Conservation (phyloP, 2,329 filamentous ascomycete genomes). For the Neonectria faginata region DNA sequence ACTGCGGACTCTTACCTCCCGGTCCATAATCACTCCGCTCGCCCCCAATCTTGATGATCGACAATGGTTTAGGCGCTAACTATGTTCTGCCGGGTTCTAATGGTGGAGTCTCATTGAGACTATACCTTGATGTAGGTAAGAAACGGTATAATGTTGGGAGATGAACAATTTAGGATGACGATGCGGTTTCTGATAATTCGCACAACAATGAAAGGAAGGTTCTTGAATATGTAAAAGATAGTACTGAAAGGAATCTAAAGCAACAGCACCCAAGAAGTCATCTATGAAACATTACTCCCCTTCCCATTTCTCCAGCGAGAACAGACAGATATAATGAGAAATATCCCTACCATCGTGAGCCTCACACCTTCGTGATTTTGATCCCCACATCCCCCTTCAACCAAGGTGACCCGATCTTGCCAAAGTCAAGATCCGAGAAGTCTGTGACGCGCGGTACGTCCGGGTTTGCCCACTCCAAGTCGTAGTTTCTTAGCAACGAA, state of each 20-base stretch:
- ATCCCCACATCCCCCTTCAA: conserved; percentile 22
- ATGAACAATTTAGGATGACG: background rate
- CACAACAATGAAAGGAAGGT: background rate
- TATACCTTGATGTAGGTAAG: background rate
- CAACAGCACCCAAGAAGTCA: background rate
- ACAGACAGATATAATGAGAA: background rate
- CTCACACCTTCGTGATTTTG: conserved; percentile 12
- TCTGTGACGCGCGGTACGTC: conserved; percentile 13
- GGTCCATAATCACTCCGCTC: background rate
- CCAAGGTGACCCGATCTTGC: conserved; percentile 26
- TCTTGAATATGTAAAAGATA: background rate
- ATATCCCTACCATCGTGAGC: background rate
- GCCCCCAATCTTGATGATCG: no score
- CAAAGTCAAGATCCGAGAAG: conserved; percentile 20
- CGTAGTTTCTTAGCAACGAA: conserved; percentile 16
- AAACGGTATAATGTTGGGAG: background rate
- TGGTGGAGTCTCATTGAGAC: background rate
- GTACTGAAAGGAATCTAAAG: background rate
- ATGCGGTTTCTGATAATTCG: background rate
- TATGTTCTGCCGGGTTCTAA: background rate
- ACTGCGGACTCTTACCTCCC: background rate
- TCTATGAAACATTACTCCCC: background rate
- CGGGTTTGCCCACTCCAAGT: conserved; percentile 16
- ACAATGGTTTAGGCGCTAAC: background rate
- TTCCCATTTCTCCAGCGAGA: background rate